Conservation (phyloP, 2,329 filamentous ascomycete genomes). For the Aurifilum marmelostoma region DNA sequence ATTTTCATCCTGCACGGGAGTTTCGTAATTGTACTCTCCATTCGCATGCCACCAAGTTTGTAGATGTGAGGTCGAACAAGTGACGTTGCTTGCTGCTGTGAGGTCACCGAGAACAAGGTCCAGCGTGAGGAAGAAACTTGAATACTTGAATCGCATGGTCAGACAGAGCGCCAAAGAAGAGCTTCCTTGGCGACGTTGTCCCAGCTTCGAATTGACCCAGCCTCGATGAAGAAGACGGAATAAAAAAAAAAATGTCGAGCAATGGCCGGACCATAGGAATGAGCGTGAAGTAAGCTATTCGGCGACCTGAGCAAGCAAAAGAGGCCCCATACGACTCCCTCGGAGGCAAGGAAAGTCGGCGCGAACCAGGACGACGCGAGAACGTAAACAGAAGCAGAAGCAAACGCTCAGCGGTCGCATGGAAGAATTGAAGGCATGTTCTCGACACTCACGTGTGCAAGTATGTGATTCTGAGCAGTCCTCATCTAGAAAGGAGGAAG, state of each 20-base stretch:
- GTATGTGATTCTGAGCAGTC: not conserved
- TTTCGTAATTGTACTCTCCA: conserved; percentile 30
- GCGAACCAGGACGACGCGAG: not conserved
- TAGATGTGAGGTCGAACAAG: conserved; percentile 12
- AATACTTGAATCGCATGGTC: not conserved
- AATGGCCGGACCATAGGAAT: not conserved
- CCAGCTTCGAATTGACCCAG: not conserved
- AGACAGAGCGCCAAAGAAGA: not conserved
- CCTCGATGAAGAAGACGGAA: not conserved
- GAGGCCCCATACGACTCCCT: not conserved
- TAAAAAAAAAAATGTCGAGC: not conserved
- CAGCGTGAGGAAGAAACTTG: not conserved
- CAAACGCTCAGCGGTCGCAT: not conserved
- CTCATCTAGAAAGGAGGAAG: not conserved
- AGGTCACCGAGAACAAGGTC: not conserved
- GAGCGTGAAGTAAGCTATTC: not conserved
- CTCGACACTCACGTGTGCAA: not conserved
- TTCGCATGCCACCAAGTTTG: conserved; percentile 31
- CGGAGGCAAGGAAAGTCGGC: not conserved
- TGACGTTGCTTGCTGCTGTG: conserved; percentile 15
- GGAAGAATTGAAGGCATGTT: not conserved
- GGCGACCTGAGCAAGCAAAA: not conserved
- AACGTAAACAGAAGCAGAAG: not conserved
- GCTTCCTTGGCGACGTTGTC: not conserved
- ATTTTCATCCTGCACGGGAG: conserved; percentile 22